Percentiles rank a stretch among this genome's conserved stretches.
Evolutionary conservation across 345 rosid species (phyloP).

Genomic region (Raphanus raphanistrum): DNA sequence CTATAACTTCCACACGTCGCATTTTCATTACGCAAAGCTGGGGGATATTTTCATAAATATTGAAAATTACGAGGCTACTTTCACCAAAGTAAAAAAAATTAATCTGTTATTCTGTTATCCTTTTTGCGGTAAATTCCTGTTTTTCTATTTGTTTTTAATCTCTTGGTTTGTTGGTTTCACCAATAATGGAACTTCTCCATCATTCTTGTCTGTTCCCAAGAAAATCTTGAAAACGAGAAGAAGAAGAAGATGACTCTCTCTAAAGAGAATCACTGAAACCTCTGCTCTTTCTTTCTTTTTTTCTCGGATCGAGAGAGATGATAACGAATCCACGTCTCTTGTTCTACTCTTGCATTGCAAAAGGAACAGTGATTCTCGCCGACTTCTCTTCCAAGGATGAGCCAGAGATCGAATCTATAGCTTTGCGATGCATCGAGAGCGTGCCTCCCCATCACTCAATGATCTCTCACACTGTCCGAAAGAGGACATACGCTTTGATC

Average conservation of each 20-base stretch:
- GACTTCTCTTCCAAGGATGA: conserved; percentile 51
- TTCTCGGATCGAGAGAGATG: conserved; percentile 33
- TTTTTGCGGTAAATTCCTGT: conserved; percentile 13
- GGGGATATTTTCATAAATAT: not conserved
- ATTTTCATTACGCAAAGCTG: not conserved
- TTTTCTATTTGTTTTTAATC: not conserved
- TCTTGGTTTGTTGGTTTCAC: not conserved
- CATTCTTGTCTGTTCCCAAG: conserved; percentile 12
- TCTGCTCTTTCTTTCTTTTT: not conserved
- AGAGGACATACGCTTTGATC: conserved; percentile 53
- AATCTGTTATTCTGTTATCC: conserved; percentile 10
- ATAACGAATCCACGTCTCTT: conserved; percentile 55
- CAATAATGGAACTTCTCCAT: conserved; percentile 20
- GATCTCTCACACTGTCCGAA: conserved; percentile 59
- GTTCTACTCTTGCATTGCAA: conserved; percentile 67
- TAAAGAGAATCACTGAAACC: conserved; percentile 1
- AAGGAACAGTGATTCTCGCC: conserved; percentile 60
- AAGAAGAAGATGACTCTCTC: conserved; percentile 2
- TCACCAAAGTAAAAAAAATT: not conserved
- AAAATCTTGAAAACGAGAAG: conserved; percentile 13
- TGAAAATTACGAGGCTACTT: not conserved
- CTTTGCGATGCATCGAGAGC: conserved; percentile 52
- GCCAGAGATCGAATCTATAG: conserved; percentile 54
- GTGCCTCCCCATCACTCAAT: conserved; percentile 64
- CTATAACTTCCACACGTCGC: conserved; percentile 16